Evolutionary conservation across 352 stramenopile genomes (phyloP), one percentile per base, ranked within the genome.

Genomic region (Pythium coloratum): DNA sequence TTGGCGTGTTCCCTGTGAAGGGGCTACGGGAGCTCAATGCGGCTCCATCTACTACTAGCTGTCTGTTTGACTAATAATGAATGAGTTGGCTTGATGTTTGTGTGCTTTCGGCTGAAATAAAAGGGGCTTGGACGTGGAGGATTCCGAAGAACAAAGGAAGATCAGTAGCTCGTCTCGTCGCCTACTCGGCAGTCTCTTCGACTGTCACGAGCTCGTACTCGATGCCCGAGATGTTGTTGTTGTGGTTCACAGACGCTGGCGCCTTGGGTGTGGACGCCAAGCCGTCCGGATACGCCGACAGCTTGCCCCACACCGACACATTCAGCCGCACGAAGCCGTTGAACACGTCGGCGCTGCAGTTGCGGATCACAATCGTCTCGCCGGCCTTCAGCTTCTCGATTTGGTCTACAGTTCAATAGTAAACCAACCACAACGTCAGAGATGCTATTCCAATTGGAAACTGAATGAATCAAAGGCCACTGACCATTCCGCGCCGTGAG

Each of bases 141-240:
- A 24, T 30, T 51, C 20, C n/a, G 14, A 51, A 50, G 20, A 24
- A 18, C 6, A 8, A 46, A 0, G 16, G 46, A 54, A 53, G 54
- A 46, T 32, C 44, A 12, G 44, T 6, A 46, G 44, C 44, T 5
- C 2, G 44, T 5, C 44, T 54, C 14, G 36, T 61, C 42, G 70
- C 67, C 92, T 77, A 20, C 36, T 82, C 83, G 4, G 62, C 55
- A 1, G 59, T 47, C 34, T 92, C 76, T 24, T 94, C 83, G 0
- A 91, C 80, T n/a, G 81, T 87, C 42, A 94, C 84, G 33, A 94
- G 76, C 69, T 94, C 88, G 69, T 96, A 96, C 70, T 96, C 88
- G 59, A 96, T 65, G 9, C 76, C 66, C 0, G 88, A 96, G 28
- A 96, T 80, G 55, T 96, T 85, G 72, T 94, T 92, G 26, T 77